phyloP scores from a whole-genome alignment of 176 grass and related monocot species.

The Tillandsia fasciculata region DNA sequence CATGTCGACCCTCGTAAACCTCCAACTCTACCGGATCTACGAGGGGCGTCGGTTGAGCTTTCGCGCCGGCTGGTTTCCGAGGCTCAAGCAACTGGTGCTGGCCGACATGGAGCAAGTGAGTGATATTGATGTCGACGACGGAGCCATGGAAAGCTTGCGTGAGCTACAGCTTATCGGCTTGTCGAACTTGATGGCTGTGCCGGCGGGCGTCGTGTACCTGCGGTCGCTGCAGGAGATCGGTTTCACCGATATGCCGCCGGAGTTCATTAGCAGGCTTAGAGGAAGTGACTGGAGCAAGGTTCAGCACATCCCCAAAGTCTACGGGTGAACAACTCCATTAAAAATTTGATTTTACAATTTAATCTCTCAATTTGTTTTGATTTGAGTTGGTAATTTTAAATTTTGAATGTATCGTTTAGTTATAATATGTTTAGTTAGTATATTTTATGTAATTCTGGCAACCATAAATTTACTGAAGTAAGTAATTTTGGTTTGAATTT shows the following conservation, averaged over 20 bases:
- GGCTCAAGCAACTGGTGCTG: slow-evolving; percentile 19
- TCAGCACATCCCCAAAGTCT: not conserved
- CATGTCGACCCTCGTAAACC: slow-evolving; percentile 22
- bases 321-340: too few species aligned
- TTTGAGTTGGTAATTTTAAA: too few species aligned
- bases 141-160: slow-evolving; percentile 15
- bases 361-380: too few species aligned
- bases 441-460: too few species aligned
- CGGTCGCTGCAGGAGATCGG: not conserved
- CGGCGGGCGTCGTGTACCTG: not conserved
- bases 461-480: too few species aligned
- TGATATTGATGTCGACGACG: slow-evolving; percentile 23
- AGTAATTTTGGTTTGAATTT: too few species aligned
- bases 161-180: slow-evolving; percentile 17
- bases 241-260: not conserved
- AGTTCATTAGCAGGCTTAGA: not conserved
- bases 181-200: not conserved
- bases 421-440: too few species aligned
- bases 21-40: slow-evolving; percentile 10
- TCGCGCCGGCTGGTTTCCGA: slow-evolving; percentile 24
- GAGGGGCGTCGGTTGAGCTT: slow-evolving; percentile 14
- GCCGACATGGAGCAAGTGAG: slow-evolving; percentile 8
- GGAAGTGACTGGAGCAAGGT: not conserved
- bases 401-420: too few species aligned
- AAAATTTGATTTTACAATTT: too few species aligned